A percentile compares a stretch with the other conserved stretches of the same genome.
These are phyloP conservation scores for Anthracocystis walkeri DNA, from an alignment of 1,284 basidiomycete species.

Conservation along the genomic window DNA sequence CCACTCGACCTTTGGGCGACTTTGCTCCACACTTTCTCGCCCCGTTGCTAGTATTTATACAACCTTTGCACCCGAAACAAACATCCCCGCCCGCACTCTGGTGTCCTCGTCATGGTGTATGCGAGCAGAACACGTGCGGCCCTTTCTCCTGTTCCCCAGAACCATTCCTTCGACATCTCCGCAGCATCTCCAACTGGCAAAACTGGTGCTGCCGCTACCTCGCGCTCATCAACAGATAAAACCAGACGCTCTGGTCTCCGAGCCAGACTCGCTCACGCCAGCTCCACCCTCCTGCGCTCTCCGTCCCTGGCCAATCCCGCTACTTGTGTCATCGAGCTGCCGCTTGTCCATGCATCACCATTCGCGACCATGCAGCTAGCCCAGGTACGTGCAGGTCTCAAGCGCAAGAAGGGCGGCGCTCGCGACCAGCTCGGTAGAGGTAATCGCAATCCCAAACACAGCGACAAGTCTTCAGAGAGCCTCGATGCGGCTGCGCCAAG, in stretches of 20 bases:
- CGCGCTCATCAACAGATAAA: background rate
- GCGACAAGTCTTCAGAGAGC: background rate
- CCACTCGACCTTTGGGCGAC: slow-evolving; percentile 8
- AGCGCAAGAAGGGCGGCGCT: slow-evolving; percentile 45
- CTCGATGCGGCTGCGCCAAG: background rate
- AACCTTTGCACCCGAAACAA: background rate
- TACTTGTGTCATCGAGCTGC: slow-evolving; percentile 33
- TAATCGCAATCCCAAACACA: background rate
- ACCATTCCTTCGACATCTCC: slow-evolving; percentile 5
- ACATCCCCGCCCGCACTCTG: background rate
- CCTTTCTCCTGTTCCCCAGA: slow-evolving; percentile 39
- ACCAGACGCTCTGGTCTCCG: slow-evolving; percentile 14
- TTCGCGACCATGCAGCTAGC: slow-evolving; percentile 22
- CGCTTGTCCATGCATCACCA: slow-evolving; percentile 12
- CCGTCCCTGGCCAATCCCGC: slow-evolving; percentile 17
- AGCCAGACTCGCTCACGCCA: slow-evolving; percentile 22
- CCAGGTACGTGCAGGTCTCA: slow-evolving; percentile 38
- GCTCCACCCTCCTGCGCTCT: slow-evolving; percentile 22
- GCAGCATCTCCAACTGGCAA: slow-evolving; percentile 3
- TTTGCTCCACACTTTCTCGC: background rate
- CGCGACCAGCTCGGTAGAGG: slow-evolving; percentile 18
- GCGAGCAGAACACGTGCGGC: slow-evolving; percentile 29
- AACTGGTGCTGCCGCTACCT: background rate
- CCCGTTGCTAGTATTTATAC: background rate
- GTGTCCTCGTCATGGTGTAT: slow-evolving; percentile 28